A percentile compares a stretch with the other conserved stretches of the same genome.
phyloP scores from a whole-genome alignment of 2,329 filamentous ascomycete species.

The Fusarium circinatum region DNA sequence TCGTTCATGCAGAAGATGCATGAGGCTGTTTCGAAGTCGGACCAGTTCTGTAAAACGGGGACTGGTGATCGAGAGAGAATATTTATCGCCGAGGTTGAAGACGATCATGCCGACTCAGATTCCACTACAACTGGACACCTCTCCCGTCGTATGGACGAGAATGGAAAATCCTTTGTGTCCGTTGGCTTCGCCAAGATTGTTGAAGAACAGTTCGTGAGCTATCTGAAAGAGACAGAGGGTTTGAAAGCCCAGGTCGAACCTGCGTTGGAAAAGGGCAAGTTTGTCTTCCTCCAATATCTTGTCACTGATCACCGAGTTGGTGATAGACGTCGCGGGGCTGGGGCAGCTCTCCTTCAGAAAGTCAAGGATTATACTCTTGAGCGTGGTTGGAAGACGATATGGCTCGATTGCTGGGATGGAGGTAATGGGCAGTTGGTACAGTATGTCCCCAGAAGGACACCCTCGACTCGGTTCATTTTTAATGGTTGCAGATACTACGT shows the following conservation, averaged over 20 bases:
- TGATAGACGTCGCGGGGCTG: slow-evolving; percentile 26
- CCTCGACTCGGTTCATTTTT: not conserved
- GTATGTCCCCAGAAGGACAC: slow-evolving; percentile 7
- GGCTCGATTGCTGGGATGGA: slow-evolving; percentile 45
- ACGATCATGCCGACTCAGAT: slow-evolving; percentile 12
- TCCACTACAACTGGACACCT: slow-evolving; percentile 8
- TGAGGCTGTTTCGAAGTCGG: slow-evolving; percentile 38
- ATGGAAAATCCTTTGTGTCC: slow-evolving; percentile 22
- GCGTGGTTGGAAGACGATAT: slow-evolving; percentile 33
- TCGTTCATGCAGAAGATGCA: slow-evolving; percentile 36
- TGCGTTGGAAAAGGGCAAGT: slow-evolving; percentile 22
- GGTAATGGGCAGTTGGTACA: slow-evolving; percentile 37
- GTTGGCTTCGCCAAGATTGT: slow-evolving; percentile 25
- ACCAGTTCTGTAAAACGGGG: slow-evolving; percentile 37
- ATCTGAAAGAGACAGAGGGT: slow-evolving; percentile 20
- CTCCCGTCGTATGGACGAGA: slow-evolving; percentile 26
- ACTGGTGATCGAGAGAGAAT: slow-evolving; percentile 39
- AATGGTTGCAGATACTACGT: slow-evolving; percentile 35
- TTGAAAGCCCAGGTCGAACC: slow-evolving; percentile 19
- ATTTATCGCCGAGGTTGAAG: slow-evolving; percentile 44
- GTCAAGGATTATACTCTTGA: slow-evolving; percentile 32
- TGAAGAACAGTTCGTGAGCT: slow-evolving; percentile 5
- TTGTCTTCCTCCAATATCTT: slow-evolving; percentile 29
- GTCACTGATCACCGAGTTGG: slow-evolving; percentile 24
- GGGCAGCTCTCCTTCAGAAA: slow-evolving; percentile 21